Evolutionary conservation across 805 yeast genomes (phyloP).

Genomic region (Isabelozyma gotoi): DNA sequence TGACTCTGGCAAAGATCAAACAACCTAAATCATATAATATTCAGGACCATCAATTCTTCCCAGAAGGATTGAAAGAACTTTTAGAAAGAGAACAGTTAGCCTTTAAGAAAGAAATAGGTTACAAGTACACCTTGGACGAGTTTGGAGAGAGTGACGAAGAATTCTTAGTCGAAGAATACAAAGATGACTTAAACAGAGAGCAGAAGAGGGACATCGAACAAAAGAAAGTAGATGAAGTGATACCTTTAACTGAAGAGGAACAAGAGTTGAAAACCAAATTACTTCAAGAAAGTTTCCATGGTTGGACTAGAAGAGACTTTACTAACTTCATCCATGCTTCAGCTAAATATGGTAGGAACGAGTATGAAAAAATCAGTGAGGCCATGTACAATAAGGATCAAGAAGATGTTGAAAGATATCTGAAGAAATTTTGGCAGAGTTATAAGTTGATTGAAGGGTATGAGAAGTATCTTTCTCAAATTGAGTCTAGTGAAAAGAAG

Average conservation of each 20-base stretch:
- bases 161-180: conserved; percentile 47
- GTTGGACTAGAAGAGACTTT: conserved; percentile 77
- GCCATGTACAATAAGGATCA: conserved; percentile 56
- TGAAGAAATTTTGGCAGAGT: conserved; percentile 62
- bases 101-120: conserved; percentile 59
- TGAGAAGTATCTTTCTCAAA: conserved; percentile 69
- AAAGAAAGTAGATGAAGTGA: conserved; percentile 51
- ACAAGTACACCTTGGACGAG: conserved; percentile 58
- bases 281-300: conserved; percentile 57
- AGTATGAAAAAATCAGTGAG: conserved; percentile 48
- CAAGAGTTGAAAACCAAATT: conserved; percentile 49
- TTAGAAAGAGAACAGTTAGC: conserved; percentile 65
- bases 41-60: conserved; percentile 75
- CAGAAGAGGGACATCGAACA: conserved; percentile 49
- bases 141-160: conserved; percentile 58
- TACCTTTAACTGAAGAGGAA: conserved; percentile 66
- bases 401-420: conserved; percentile 61
- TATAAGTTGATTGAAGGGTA: conserved; percentile 63
- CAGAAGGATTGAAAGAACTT: conserved; percentile 50
- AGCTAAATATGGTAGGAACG: conserved; percentile 63
- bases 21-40: conserved; percentile 65
- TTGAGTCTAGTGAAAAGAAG: conserved; percentile 73
- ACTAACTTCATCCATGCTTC: conserved; percentile 68
- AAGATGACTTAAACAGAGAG: conserved; percentile 35
- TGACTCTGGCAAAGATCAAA: conserved; percentile 32